Conservation (phyloP, 75 land plant genomes). For the Picea glauca region DNA sequence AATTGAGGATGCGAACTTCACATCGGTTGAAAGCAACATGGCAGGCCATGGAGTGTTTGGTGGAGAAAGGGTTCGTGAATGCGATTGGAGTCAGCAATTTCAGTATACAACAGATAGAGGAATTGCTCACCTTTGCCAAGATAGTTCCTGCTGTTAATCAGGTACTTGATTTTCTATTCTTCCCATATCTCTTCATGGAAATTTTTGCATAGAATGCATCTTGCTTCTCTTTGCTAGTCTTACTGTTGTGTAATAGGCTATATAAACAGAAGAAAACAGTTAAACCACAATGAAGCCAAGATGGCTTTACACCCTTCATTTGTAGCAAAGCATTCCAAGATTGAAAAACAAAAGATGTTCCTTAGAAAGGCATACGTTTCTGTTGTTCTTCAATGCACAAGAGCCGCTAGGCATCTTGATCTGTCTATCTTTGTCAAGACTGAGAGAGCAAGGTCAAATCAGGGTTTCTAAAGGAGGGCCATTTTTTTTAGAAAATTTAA, state of each 20-base stretch:
- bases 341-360: neutral
- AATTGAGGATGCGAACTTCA: conserved; percentile 28
- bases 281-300: neutral
- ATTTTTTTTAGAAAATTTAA: too few species aligned
- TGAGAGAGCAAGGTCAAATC: neutral
- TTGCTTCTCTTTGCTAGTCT: conserved; percentile 8
- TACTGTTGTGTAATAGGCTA: neutral
- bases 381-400: neutral
- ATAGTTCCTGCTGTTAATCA: conserved; percentile 80
- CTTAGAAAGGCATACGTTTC: neutral
- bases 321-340: neutral
- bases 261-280: neutral
- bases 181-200: neutral
- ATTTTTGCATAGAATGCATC: neutral
- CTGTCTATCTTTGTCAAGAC: neutral
- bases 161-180: conserved; percentile 25
- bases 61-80: conserved; percentile 59
- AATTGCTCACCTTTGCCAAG: conserved; percentile 66
- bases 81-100: conserved; percentile 84
- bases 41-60: conserved; percentile 76
- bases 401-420: neutral
- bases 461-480: neutral
- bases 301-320: neutral
- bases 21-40: conserved; percentile 56
- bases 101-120: conserved; percentile 51